phyloP scores from a whole-genome alignment of 441 rosid genomes.

The Populus trichocarpa region DNA sequence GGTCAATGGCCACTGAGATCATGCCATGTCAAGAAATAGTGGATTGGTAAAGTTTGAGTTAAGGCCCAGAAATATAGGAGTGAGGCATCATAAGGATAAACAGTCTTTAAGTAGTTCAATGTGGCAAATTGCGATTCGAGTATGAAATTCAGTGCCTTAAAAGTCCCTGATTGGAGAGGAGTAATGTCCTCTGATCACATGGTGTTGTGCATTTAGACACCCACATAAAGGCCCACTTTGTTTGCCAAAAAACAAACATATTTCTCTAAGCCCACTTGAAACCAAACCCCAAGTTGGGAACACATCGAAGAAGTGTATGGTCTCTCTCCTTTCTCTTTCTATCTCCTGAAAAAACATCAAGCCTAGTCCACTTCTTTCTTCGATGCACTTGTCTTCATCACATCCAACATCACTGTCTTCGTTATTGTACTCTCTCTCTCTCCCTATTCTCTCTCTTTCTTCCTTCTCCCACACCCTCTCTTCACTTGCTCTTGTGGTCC shows the following conservation, averaged over 20 bases:
- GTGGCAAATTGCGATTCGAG: conserved; percentile 17
- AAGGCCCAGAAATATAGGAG: not conserved
- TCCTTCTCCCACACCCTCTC: conserved; percentile 19
- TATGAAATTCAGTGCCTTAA: conserved; percentile 16
- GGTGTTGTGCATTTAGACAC: conserved; percentile 48
- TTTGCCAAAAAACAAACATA: conserved; percentile 45
- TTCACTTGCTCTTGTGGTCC: conserved; percentile 41
- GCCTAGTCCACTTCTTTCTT: conserved; percentile 45
- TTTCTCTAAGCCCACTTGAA: conserved; percentile 53
- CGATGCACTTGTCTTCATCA: conserved; percentile 68
- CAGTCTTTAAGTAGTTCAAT: not conserved
- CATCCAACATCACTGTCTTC: conserved; percentile 68
- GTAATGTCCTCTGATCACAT: conserved; percentile 60
- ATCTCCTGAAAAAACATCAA: conserved; percentile 11
- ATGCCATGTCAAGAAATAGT: not conserved
- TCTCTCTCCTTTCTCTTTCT: conserved; percentile 7
- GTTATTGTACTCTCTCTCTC: conserved; percentile 13
- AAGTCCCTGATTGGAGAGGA: conserved; percentile 32
- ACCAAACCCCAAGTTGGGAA: conserved; percentile 44
- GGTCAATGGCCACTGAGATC: not conserved
- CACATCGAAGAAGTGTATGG: conserved; percentile 13
- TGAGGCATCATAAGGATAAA: not conserved
- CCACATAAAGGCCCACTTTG: conserved; percentile 76
- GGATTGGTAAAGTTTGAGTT: too few relatives aligned
- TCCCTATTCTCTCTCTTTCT: conserved; percentile 21